These are phyloP conservation scores for Phylloporus sp. DNA, from an alignment of 768 basidiomycete species.

Conservation along the genomic window DNA sequence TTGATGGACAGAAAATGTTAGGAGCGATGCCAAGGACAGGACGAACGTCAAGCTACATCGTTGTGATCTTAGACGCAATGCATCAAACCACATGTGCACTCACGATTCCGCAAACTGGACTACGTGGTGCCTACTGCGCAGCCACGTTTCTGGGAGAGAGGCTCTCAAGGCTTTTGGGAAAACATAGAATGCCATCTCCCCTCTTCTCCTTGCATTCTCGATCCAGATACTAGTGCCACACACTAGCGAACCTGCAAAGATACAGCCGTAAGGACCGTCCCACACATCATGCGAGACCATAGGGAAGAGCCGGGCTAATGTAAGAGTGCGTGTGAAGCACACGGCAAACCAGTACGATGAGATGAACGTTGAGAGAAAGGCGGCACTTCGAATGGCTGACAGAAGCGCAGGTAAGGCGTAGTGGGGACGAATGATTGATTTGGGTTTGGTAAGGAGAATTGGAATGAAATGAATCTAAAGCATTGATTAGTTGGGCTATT, in stretches of 20 bases:
- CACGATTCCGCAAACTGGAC: slow-evolving; percentile 53
- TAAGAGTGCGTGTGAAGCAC: slow-evolving; percentile 64
- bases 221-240: slow-evolving; percentile 80
- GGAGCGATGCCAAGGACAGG: slow-evolving; percentile 59
- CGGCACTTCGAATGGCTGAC: slow-evolving; percentile 59
- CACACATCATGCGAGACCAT: slow-evolving; percentile 71
- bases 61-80: slow-evolving; percentile 9
- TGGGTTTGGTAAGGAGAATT: slow-evolving; percentile 55
- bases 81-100: slow-evolving; percentile 10
- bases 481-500: neutral
- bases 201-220: slow-evolving; percentile 65
- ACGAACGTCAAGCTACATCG: slow-evolving; percentile 51
- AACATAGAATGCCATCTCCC: slow-evolving; percentile 80
- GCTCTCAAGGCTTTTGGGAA: slow-evolving; percentile 67
- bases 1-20: slow-evolving; percentile 59
- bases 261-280: slow-evolving; percentile 72
- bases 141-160: slow-evolving; percentile 53
- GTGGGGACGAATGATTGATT: slow-evolving; percentile 43
- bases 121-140: slow-evolving; percentile 40
- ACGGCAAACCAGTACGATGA: slow-evolving; percentile 67
- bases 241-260: slow-evolving; percentile 60
- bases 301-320: slow-evolving; percentile 61
- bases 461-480: slow-evolving; percentile 68
- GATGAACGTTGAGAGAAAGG: slow-evolving; percentile 71
- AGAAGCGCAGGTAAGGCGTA: slow-evolving; percentile 40